A percentile compares a stretch with the other conserved stretches of the same genome.
Evolutionary conservation across 495 filamentous ascomycete species (phyloP).

Genomic region (Penicillium daleae): DNA sequence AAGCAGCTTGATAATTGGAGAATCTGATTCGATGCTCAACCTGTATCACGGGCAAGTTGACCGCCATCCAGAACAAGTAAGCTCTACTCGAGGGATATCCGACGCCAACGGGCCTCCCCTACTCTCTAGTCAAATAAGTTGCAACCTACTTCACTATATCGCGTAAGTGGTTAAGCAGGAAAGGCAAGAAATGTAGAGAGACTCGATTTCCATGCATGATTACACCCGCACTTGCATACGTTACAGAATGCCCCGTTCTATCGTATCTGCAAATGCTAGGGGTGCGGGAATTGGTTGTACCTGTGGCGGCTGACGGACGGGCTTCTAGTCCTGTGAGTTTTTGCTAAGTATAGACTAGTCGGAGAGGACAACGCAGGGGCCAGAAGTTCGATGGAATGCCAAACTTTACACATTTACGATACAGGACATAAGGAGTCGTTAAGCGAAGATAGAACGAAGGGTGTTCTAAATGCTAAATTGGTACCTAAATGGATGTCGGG

Average conservation of each 20-base stretch:
- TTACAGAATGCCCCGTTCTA: not conserved
- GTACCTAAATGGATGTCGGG: no score
- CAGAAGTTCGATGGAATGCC: not conserved
- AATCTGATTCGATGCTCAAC: not conserved
- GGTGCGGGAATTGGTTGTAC: not conserved
- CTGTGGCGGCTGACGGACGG: no score
- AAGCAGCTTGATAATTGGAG: not conserved
- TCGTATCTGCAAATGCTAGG: conserved; percentile 3
- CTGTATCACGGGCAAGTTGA: not conserved
- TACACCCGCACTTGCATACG: not conserved
- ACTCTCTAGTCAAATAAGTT: not conserved
- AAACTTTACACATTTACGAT: not conserved
- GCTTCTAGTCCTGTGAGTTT: no score
- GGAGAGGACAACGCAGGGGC: not conserved
- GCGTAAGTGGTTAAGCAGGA: no score
- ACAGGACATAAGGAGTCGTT: not conserved
- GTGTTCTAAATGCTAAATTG: no score
- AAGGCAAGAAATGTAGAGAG: not conserved
- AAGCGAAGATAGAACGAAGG: no score
- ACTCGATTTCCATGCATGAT: not conserved
- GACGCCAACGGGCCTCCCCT: not conserved
- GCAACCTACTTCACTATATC: not conserved
- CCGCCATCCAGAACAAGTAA: not conserved
- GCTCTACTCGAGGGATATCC: not conserved
- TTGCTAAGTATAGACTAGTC: not conserved